phyloP scores from a whole-genome alignment of 2,329 filamentous ascomycete genomes.

The Xylariaceae sp. region DNA sequence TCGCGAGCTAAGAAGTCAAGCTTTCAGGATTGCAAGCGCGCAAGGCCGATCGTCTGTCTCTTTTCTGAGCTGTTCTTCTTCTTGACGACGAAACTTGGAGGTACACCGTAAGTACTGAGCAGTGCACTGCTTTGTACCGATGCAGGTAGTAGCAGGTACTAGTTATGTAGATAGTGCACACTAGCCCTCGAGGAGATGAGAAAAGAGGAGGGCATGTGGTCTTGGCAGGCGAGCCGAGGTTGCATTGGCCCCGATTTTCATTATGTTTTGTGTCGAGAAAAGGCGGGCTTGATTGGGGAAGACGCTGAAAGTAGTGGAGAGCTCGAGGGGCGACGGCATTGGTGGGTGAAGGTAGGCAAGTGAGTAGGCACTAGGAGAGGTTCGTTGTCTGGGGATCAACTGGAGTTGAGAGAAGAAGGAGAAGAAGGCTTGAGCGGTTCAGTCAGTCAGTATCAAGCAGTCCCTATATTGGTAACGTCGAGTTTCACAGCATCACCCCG shows the following conservation, averaged over 20 bases:
- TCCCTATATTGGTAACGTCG: background rate
- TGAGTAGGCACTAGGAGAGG: too few species aligned
- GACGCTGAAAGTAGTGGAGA: background rate
- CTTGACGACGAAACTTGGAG: too few species aligned
- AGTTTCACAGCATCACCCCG: background rate
- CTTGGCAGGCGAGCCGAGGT: background rate
- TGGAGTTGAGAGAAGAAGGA: background rate
- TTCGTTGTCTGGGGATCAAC: background rate
- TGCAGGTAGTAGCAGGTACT: background rate
- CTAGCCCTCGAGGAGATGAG: background rate
- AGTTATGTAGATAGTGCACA: background rate
- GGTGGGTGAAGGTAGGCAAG: background rate
- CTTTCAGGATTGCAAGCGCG: background rate
- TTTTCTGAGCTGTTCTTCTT: background rate
- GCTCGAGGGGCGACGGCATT: background rate
- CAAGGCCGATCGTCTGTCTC: background rate
- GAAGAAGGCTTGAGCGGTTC: background rate
- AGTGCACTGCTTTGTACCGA: background rate
- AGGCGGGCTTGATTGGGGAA: background rate
- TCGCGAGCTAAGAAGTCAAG: background rate
- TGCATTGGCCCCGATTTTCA: background rate
- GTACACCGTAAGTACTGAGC: background rate
- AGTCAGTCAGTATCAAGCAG: background rate
- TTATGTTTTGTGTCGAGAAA: background rate
- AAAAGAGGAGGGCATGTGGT: background rate